Evolutionary conservation across 805 yeast genomes (phyloP).

Genomic region (Saturnispora sanitii): DNA sequence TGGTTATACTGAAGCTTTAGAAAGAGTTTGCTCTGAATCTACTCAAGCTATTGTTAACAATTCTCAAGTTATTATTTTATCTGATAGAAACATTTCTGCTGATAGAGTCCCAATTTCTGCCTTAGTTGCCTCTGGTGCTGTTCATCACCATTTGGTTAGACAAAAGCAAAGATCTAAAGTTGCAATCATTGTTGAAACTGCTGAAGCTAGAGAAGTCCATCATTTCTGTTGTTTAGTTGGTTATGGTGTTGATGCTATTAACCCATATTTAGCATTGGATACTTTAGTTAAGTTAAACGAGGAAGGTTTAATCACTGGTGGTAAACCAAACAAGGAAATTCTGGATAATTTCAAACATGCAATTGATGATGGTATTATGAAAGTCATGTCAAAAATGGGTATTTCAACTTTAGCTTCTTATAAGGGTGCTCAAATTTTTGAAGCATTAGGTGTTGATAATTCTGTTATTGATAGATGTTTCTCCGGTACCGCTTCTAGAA

Average conservation of each 20-base stretch:
- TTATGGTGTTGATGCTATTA: conserved; percentile 94
- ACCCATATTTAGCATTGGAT: conserved; percentile 90
- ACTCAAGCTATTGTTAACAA: conserved; percentile 71
- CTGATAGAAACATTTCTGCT: conserved; percentile 56
- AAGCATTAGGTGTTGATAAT: conserved; percentile 92
- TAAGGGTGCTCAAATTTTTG: conserved; percentile 98
- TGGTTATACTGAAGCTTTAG: conserved; percentile 80
- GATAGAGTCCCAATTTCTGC: conserved; percentile 76
- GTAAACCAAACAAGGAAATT: conserved; percentile 47
- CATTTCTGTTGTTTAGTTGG: conserved; percentile 92
- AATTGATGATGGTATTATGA: conserved; percentile 81
- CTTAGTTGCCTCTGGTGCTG: conserved; percentile 90
- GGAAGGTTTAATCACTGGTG: conserved; percentile 59
- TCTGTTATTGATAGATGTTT: conserved; percentile 92
- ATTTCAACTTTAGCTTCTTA: conserved; percentile 96
- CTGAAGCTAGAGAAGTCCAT: conserved; percentile 96
- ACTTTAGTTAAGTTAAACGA: conserved; percentile 74
- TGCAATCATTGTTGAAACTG: conserved; percentile 85
- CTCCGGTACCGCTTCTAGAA: conserved; percentile 95
- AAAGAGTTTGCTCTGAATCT: conserved; percentile 80
- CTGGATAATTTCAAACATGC: conserved; percentile 75
- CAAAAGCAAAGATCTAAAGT: conserved; percentile 94
- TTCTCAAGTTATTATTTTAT: conserved; percentile 63
- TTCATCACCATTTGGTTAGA: conserved; percentile 91
- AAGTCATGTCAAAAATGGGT: conserved; percentile 99